Conservation (phyloP, 176 grass and related monocot genomes). For the Olyra latifolia region DNA sequence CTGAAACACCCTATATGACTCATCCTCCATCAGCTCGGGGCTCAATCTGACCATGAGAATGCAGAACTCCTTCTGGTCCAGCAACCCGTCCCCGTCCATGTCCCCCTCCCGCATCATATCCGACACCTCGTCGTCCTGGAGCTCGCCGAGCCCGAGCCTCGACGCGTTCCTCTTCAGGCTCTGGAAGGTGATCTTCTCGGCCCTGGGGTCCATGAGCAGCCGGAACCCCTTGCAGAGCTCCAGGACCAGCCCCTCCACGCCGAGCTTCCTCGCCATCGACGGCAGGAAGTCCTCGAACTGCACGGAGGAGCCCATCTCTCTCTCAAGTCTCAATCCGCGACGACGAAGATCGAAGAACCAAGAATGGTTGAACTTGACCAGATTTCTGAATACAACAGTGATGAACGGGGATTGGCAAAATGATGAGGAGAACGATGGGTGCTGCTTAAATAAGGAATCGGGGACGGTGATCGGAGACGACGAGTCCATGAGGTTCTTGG, state of each 20-base stretch:
- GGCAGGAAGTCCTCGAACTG: constrained; percentile 80
- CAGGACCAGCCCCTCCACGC: constrained; percentile 65
- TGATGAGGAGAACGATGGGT: background rate
- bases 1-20: constrained; percentile 29
- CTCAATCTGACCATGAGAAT: constrained; percentile 86
- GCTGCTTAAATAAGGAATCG: constrained; percentile 43
- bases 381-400: background rate
- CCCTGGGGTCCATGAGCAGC: constrained; percentile 72
- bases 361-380: background rate
- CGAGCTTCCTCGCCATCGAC: constrained; percentile 72
- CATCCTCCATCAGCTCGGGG: constrained; percentile 69
- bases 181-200: constrained; percentile 69
- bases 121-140: constrained; percentile 52
- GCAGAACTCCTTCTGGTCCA: constrained; percentile 92
- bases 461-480: background rate
- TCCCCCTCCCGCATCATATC: constrained; percentile 84
- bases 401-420: background rate
- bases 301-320: constrained; percentile 7
- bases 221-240: constrained; percentile 96
- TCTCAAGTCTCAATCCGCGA: background rate
- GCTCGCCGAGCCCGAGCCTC: constrained; percentile 52
- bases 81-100: constrained; percentile 59
- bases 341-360: background rate
- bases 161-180: constrained; percentile 67
- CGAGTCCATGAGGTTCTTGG: constrained; percentile 45